Evolutionary conservation across 1,284 basidiomycete genomes (phyloP), one percentile per base, ranked within the genome.

Genomic region (Malassezia globosa): DNA sequence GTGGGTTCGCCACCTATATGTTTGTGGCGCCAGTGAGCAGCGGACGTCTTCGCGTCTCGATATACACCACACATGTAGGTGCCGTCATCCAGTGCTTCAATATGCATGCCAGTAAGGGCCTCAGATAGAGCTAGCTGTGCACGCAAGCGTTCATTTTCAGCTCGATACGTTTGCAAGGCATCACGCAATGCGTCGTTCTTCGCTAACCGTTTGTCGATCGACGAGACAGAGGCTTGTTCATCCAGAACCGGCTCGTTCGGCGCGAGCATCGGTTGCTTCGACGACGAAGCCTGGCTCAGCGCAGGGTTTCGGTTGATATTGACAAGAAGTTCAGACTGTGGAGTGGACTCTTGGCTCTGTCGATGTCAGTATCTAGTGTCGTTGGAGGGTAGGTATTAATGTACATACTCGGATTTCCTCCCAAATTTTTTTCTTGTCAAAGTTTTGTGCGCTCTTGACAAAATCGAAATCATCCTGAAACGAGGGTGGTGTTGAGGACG

Each of bases 341-440:
- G 25, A 2, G 21, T 35, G 4, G 36, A 33, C 11, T 40, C 40
- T n/a, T 52, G 44, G 44, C 34, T 52, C 35, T 50, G 24, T 29
- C 36, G 23, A 2, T 22, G 38, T 40, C 4, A 40, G 38, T 26
- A 11, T 1, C 5, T 0, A 21, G 35, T n/a, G 10, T 7, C 11
- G 11, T n/a, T n/a, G n/a, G n/a, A n/a, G n/a, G n/a, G n/a, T n/a
- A n/a, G n/a, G n/a, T n/a, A n/a, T n/a, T n/a, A n/a, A n/a, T n/a
- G n/a, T n/a, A 49, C 48, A 26, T 50, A 50, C 48, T 33, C 50
- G 50, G 31, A 52, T 52, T 29, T 52, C 50, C 7, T 52, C 50
- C 50, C 50, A 52, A 10, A 44, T 46, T 26, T 52, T 52, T 18
- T 52, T 52, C 35, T 52, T 52, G 35, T 52, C 50, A 38, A 52